A percentile compares a stretch with the other conserved stretches of the same genome.
phyloP scores from a whole-genome alignment of 495 filamentous ascomycete genomes.

The Aspergillus biplanus region DNA sequence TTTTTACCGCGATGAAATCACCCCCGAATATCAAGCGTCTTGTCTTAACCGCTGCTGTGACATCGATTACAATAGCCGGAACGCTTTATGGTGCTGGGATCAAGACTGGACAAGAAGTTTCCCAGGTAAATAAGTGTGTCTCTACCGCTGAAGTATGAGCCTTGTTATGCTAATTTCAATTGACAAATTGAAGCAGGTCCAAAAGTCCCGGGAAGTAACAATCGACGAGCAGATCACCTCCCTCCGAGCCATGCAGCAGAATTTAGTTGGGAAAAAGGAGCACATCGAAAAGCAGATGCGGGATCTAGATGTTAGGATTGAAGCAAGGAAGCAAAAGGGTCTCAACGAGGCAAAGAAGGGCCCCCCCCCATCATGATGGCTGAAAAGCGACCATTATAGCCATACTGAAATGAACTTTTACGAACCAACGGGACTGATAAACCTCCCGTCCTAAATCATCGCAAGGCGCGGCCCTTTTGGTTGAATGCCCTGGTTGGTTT shows the following conservation, averaged over 20 bases:
- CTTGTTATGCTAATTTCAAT: background rate
- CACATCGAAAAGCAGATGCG: slow-evolving; percentile 61
- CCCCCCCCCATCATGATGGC: slow-evolving; percentile 22
- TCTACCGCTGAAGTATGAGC: background rate
- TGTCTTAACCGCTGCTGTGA: slow-evolving; percentile 51
- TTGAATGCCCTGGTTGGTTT: no score
- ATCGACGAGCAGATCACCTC: slow-evolving; percentile 56
- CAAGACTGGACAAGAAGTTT: slow-evolving; percentile 51
- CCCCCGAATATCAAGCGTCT: slow-evolving; percentile 39
- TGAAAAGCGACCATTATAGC: background rate
- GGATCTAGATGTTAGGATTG: slow-evolving; percentile 50
- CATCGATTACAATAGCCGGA: slow-evolving; percentile 54
- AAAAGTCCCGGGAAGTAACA: slow-evolving; percentile 51
- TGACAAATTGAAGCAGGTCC: slow-evolving; percentile 33
- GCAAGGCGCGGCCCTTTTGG: no score
- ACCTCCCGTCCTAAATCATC: no score
- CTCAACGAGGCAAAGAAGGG: slow-evolving; percentile 27
- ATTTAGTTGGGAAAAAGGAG: slow-evolving; percentile 52
- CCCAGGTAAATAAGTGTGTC: slow-evolving; percentile 37
- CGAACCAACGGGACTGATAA: no score
- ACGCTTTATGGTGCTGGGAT: slow-evolving; percentile 58
- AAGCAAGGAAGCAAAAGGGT: slow-evolving; percentile 40
- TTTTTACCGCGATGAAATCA: slow-evolving; percentile 23
- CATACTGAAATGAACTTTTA: no score
- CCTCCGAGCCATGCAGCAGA: slow-evolving; percentile 51